phyloP scores from a whole-genome alignment of 139 green algal species.

The Chlamydomonas asymmetrica region DNA sequence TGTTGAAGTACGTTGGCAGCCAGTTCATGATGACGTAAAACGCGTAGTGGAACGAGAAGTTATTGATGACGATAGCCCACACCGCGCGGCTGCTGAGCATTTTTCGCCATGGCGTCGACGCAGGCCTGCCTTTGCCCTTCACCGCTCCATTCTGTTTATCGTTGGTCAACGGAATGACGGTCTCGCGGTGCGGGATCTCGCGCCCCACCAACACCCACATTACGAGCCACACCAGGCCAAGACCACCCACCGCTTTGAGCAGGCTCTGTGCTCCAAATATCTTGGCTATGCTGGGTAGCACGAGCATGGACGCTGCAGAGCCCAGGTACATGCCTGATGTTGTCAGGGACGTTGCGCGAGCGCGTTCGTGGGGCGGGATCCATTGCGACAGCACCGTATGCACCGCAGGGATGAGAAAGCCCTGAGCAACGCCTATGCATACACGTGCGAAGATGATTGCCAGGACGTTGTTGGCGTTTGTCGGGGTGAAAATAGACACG shows the following conservation, averaged over 20 bases:
- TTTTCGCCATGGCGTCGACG: slow-evolving; percentile 64
- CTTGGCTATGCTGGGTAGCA: slow-evolving; percentile 74
- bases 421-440: slow-evolving; percentile 85
- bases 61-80: slow-evolving; percentile 96
- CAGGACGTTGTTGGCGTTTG: slow-evolving; percentile 24
- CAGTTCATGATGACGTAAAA: slow-evolving; percentile 99
- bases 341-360: slow-evolving; percentile 84
- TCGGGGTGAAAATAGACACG: slow-evolving; percentile 80
- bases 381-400: slow-evolving; percentile 93
- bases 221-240: slow-evolving; percentile 80
- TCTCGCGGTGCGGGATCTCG: slow-evolving; percentile 57
- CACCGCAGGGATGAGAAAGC: slow-evolving; percentile 93
- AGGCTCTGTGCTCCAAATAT: slow-evolving; percentile 60
- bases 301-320: slow-evolving; percentile 85
- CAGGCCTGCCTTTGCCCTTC: slow-evolving; percentile 44
- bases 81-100: slow-evolving; percentile 79
- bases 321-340: slow-evolving; percentile 99
- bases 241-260: slow-evolving; percentile 65
- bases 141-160: neutral
- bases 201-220: slow-evolving; percentile 71
- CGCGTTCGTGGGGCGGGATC: slow-evolving; percentile 88
- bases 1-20: slow-evolving; percentile 97
- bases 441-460: slow-evolving; percentile 49
- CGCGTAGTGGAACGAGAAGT: slow-evolving; percentile 99
- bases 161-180: slow-evolving; percentile 49